Percentiles rank a stretch among this genome's conserved stretches.
phyloP scores from a whole-genome alignment of 768 basidiomycete species.

The Mycena latifolia region DNA sequence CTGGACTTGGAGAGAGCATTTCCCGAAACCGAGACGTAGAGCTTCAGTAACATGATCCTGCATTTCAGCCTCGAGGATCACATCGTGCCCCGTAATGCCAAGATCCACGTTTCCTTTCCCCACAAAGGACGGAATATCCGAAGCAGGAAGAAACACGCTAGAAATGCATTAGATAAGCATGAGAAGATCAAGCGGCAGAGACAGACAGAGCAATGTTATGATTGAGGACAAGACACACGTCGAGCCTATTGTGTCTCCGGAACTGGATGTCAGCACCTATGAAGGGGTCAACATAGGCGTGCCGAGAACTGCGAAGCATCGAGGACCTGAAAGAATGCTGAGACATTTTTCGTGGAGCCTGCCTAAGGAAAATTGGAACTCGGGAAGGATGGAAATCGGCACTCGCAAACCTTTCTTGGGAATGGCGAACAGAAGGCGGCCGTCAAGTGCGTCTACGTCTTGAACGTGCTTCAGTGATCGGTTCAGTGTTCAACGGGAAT shows the following conservation, averaged over 20 bases:
- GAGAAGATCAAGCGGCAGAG: background rate
- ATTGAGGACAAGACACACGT: conserved; percentile 94
- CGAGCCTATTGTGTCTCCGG: conserved; percentile 86
- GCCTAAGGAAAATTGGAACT: conserved; percentile 57
- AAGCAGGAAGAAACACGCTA: conserved; percentile 96
- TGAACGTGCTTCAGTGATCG: conserved; percentile 13
- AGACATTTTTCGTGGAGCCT: conserved; percentile 93
- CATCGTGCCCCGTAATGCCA: conserved; percentile 98
- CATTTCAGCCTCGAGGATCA: conserved; percentile 93
- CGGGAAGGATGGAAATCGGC: background rate
- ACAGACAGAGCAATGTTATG: conserved; percentile 93
- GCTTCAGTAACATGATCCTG: conserved; percentile 80
- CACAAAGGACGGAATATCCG: conserved; percentile 98
- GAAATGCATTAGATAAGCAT: conserved; percentile 1
- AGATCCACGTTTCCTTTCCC: conserved; percentile 97
- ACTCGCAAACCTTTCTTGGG: conserved; percentile 89
- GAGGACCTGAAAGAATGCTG: conserved; percentile 81
- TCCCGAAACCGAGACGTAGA: conserved; percentile 91
- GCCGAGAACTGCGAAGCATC: conserved; percentile 1
- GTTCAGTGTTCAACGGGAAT: background rate
- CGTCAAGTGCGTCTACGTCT: conserved; percentile 86
- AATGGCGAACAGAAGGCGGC: conserved; percentile 92
- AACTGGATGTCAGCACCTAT: conserved; percentile 97
- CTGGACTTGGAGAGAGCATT: conserved; percentile 91
- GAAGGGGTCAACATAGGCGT: conserved; percentile 20